Evolutionary conservation across 352 stramenopile genomes (phyloP).

Genomic region (Globisporangium takayamanum): DNA sequence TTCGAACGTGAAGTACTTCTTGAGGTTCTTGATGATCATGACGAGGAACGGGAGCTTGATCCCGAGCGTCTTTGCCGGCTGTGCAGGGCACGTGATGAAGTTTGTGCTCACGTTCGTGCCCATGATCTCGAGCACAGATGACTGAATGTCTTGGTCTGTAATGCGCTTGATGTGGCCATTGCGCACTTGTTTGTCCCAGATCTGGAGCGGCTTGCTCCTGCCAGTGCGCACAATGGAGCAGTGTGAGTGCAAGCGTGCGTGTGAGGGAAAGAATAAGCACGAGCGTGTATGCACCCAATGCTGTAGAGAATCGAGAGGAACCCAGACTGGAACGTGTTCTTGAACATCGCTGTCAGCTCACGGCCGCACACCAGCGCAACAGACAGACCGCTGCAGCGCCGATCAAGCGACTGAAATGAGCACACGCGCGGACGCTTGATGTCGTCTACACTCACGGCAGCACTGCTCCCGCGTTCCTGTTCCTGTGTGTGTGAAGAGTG

Average conservation of each 20-base stretch:
- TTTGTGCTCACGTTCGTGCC: conserved; percentile 98
- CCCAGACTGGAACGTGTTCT: conserved; percentile 97
- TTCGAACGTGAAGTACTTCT: conserved; percentile 99
- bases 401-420: no score
- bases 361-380: no score
- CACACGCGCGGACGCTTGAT: no score
- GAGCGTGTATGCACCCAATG: conserved; percentile 69
- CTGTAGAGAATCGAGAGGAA: conserved; percentile 98
- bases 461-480: no score
- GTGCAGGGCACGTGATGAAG: conserved; percentile 95
- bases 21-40: conserved; percentile 99
- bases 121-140: conserved; percentile 97
- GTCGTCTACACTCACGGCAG: no score
- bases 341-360: conserved; percentile 83
- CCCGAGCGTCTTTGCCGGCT: conserved; percentile 92
- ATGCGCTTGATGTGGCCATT: conserved; percentile 99
- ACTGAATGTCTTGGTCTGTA: conserved; percentile 97
- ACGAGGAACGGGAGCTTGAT: conserved; percentile 98
- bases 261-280: background rate
- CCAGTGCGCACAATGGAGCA: background rate
- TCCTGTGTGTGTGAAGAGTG: no score
- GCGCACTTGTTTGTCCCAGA: conserved; percentile 96
- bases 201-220: conserved; percentile 96
- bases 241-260: background rate
- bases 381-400: no score